Conservation (phyloP, 441 rosid genomes). For the Euphorbia schlechtendalii region DNA sequence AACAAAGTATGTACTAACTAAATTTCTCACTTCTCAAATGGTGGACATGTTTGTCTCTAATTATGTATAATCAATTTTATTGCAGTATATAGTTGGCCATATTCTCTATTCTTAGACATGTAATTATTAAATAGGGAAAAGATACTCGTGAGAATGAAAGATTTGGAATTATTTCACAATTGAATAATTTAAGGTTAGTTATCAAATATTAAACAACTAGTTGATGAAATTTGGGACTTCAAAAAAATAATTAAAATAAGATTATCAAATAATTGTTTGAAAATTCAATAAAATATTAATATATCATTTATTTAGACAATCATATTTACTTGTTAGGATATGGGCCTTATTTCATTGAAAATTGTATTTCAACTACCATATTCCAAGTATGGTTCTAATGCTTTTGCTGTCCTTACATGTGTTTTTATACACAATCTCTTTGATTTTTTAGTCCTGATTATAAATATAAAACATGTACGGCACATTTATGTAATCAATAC, state of each 20-base stretch:
- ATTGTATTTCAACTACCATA: conserved; percentile 17
- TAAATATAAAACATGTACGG: too few species aligned
- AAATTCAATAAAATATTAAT: background rate
- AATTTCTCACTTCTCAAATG: background rate
- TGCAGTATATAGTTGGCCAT: background rate
- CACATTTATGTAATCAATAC: too few species aligned
- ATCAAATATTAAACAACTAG: background rate
- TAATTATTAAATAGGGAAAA: background rate
- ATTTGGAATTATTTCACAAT: conserved; percentile 6
- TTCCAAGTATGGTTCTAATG: conserved; percentile 6
- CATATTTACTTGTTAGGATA: conserved; percentile 13
- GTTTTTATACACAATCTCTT: background rate
- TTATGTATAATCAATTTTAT: background rate
- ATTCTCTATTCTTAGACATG: background rate
- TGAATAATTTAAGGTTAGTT: background rate
- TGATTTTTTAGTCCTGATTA: too few species aligned
- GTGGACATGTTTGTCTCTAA: background rate
- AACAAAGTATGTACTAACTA: background rate
- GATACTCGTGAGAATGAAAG: background rate
- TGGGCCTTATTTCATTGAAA: conserved; percentile 12
- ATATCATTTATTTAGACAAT: background rate
- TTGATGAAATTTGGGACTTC: background rate
- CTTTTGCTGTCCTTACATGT: background rate
- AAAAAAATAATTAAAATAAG: background rate
- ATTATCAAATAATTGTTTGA: background rate